Percentiles rank a stretch among this genome's conserved stretches.
These are phyloP conservation scores for Xylaria grammica DNA, from an alignment of 495 filamentous ascomycete species.

Conservation along the genomic window DNA sequence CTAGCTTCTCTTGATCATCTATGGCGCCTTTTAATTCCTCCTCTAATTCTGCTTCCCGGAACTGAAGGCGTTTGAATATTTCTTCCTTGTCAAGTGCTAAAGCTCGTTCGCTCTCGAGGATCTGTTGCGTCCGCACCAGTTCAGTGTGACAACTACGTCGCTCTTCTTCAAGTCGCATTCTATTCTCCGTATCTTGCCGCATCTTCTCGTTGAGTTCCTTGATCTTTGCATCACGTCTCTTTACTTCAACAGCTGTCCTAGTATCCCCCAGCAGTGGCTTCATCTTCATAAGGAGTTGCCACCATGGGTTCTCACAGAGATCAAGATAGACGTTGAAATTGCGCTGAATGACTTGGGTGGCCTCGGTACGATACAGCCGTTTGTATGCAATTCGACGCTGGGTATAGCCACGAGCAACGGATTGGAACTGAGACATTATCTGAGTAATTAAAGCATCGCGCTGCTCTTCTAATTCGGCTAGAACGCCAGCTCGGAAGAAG, in stretches of 20 bases:
- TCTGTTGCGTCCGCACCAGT: slow-evolving; percentile 87
- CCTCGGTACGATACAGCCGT: slow-evolving; percentile 89
- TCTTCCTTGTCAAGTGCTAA: slow-evolving; percentile 97
- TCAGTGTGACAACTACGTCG: slow-evolving; percentile 84
- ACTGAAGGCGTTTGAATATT: slow-evolving; percentile 93
- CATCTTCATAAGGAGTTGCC: slow-evolving; percentile 94
- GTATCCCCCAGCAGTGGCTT: slow-evolving; percentile 92
- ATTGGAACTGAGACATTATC: slow-evolving; percentile 95
- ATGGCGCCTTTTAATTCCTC: slow-evolving; percentile 94
- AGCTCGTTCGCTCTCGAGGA: slow-evolving; percentile 91
- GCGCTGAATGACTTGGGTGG: slow-evolving; percentile 89
- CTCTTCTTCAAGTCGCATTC: slow-evolving; percentile 88
- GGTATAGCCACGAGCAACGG: slow-evolving; percentile 84
- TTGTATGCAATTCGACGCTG: slow-evolving; percentile 89
- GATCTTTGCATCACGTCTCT: slow-evolving; percentile 92
- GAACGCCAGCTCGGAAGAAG: slow-evolving; percentile 95
- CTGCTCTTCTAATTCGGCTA: slow-evolving; percentile 95
- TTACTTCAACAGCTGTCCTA: slow-evolving; percentile 86
- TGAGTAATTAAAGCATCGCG: slow-evolving; percentile 89
- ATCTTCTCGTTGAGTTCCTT: slow-evolving; percentile 82
- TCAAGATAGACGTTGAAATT: slow-evolving; percentile 91
- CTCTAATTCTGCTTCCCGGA: slow-evolving; percentile 82
- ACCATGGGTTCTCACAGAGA: slow-evolving; percentile 93
- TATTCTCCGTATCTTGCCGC: slow-evolving; percentile 73
- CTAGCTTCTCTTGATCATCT: slow-evolving; percentile 91